A percentile compares a stretch with the other conserved stretches of the same genome.
Conservation (phyloP, 176 grass and related monocot genomes). For the Musa troglodytarum region DNA sequence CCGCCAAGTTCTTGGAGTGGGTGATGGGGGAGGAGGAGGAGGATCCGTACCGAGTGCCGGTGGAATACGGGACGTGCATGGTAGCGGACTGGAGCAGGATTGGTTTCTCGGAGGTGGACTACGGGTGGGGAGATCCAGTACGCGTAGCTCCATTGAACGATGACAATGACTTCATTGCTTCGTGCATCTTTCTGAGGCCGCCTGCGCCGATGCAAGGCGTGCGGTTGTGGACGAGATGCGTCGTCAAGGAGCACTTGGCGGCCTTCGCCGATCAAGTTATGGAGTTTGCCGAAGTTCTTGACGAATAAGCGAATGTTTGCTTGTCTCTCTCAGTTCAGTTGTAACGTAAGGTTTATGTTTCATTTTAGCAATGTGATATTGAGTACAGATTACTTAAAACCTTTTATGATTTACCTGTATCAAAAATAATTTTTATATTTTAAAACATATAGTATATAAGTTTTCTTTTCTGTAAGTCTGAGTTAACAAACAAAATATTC, state of each 20-base stretch:
- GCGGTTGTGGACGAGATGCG: constrained; percentile 56
- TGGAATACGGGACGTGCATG: constrained; percentile 53
- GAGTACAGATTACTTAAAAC: no score
- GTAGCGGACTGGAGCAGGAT: constrained; percentile 70
- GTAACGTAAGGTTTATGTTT: no score
- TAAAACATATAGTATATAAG: no score
- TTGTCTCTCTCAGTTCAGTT: no score
- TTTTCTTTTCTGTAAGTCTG: no score
- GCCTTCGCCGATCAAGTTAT: constrained; percentile 42
- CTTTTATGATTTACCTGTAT: no score
- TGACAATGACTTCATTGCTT: constrained; percentile 38
- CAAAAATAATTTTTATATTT: no score
- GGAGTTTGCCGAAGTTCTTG: constrained; percentile 23
- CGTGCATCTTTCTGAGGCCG: constrained; percentile 46
- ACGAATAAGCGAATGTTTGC: no score
- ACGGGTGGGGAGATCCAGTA: constrained; percentile 46
- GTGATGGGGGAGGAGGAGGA: constrained; percentile 29
- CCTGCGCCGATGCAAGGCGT: constrained; percentile 46
- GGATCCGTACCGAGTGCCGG: constrained; percentile 35
- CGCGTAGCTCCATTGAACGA: constrained; percentile 59
- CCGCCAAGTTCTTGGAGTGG: constrained; percentile 42
- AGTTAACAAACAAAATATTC: no score
- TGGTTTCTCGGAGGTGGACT: constrained; percentile 61
- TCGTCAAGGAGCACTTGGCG: constrained; percentile 35
- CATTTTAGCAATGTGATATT: no score